These are phyloP conservation scores for Umbelopsis sp. DNA, from an alignment of 371 early-diverging fungal species.

Conservation along the genomic window DNA sequence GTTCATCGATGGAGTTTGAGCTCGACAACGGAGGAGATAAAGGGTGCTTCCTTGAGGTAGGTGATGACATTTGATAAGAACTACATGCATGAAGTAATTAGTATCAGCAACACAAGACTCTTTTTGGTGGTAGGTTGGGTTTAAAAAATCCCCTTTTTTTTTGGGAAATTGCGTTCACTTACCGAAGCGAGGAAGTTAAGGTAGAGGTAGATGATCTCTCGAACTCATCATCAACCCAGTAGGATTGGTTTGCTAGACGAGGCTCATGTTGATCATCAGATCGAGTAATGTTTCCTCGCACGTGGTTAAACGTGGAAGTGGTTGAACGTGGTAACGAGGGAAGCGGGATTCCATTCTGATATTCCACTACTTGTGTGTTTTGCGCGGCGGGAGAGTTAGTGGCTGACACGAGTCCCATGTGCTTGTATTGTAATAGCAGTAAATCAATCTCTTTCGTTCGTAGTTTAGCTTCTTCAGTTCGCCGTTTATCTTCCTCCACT, in stretches of 20 bases:
- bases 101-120: neutral
- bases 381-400: neutral
- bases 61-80: neutral
- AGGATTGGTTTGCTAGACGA: neutral
- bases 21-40: constrained; percentile 7
- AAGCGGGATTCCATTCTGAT: constrained; percentile 12
- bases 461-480: constrained; percentile 46
- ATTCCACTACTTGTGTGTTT: neutral
- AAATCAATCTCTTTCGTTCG: constrained; percentile 47
- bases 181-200: constrained; percentile 5
- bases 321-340: constrained; percentile 16
- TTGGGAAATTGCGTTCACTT: neutral
- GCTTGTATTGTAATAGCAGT: constrained; percentile 16
- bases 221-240: constrained; percentile 15
- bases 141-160: neutral
- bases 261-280: constrained; percentile 11
- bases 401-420: constrained; percentile 14
- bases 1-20: constrained; percentile 16
- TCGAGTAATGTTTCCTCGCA: constrained; percentile 11
- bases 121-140: neutral
- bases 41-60: constrained; percentile 13
- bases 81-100: neutral
- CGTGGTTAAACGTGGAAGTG: constrained; percentile 19
- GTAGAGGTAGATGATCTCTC: constrained; percentile 6
- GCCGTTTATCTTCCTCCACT: constrained; percentile 11